Base-by-base conservation (phyloP, 441 rosid species). In the Syzygium malaccense region DNA sequence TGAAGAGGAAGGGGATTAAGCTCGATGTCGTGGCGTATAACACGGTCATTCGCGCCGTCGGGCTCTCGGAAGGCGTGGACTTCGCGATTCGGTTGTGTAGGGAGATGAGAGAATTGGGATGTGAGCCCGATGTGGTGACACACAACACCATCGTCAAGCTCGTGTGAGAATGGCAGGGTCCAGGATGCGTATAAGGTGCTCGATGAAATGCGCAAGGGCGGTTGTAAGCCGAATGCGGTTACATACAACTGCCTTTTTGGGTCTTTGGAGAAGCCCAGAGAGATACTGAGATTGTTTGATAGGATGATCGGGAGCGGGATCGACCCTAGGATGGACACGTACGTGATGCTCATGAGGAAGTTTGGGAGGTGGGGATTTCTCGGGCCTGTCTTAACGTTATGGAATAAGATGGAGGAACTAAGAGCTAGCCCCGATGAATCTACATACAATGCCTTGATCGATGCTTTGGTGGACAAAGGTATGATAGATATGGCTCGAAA, bases 351-450 rank as follows among this genome's bases (percentile, higher is more conserved):
- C 62, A 91, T 96, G 94, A 95, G 96, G 93, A 97, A 97, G 94
- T 97, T 97, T 92, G 98, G 96, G 88, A 96, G 98, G 89, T 97
- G 99, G 99, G 99, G 98, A 51, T 96, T 96, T 92, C 97, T 96
- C 66, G 95, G 97, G 83, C 98, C 96, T 2, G 93, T 96, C 89
- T 89, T 95, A 37, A 13, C 91, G 6, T 92, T 97, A 54, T 97
- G 99, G 99, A 91, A 94, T 92, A 96, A 94, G 91, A 96, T 96
- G 98, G 93, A 91, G 57, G 95, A 95, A 90, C 91, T 93, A 56
- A 95, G 96, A 45, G 93, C 93, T 87, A 94, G 97, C 88, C 99
- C 99, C 12, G 93, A 96, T 91, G 94, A 94, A 37, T 92, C 91
- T 53, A 99, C 98, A 14, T 96, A 97, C 93, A 95, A 95, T 92